Evolutionary conservation across 2,329 filamentous ascomycete genomes (phyloP), one percentile per base, ranked within the genome.

Genomic region (Pestalotiopsis sp.): DNA sequence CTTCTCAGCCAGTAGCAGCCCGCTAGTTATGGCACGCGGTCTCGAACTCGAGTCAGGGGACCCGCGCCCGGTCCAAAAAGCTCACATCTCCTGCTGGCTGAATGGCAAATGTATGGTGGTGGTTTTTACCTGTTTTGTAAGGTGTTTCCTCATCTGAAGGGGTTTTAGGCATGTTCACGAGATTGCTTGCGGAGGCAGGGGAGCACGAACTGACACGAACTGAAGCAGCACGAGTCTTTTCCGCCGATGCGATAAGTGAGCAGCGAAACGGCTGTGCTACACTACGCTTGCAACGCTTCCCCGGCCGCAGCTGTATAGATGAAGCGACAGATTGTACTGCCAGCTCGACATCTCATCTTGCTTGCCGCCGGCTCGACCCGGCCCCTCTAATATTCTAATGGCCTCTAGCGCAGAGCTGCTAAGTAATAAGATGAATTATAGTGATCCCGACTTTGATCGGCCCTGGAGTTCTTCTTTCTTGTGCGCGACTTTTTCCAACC

Each of bases 311-410:
- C 31, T 36, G 23, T 13, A 23, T 59, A 59, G 57, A 17, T 62
- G 31, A 20, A 36, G 59, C 11, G 14, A 3, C 11, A 39, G 36
- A 62, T 62, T 20, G 36, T n/a, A 59, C 59, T 62, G 59, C 25
- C 27, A 20, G 20, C 36, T 62, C 59, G 23, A 36, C 25, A 36
- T n/a, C 9, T 62, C 25, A 62, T 36, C 20, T 39, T 62, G 36
- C 36, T 36, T 62, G 59, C 14, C 31, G 59, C 36, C 59, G 59
- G 59, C n/a, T 39, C 59, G 31, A 38, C 59, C 59, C 59, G 59
- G 45, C 17, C 45, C 45, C 45, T 36, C 45, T 11, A 41, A 36
- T 62, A 62, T 36, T 62, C 14, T 36, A 36, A 62, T 36, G 3
- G 59, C 14, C 36, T 62, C 59, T 62, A 62, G 59, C 5, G 59